phyloP scores from a whole-genome alignment of 148 eudicot species.

The Nepenthes mirabilis region DNA sequence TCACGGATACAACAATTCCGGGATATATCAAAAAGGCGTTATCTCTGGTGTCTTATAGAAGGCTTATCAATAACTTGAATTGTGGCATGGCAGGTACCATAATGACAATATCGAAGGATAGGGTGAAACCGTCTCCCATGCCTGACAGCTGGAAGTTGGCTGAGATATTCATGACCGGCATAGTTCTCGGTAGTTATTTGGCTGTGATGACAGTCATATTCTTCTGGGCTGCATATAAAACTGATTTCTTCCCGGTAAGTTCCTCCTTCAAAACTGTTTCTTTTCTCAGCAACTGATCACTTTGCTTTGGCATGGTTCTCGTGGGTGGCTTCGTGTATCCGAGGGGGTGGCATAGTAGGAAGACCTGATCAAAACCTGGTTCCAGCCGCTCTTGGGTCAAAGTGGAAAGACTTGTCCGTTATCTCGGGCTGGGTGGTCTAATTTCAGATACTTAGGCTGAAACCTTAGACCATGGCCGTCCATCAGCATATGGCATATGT shows the following conservation, averaged over 20 bases:
- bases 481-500: too few relatives aligned
- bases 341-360: too few relatives aligned
- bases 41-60: neutral
- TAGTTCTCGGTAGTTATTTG: conserved; percentile 47
- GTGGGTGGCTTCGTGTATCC: neutral
- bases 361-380: too few relatives aligned
- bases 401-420: too few relatives aligned
- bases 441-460: too few relatives aligned
- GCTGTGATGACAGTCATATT: conserved; percentile 63
- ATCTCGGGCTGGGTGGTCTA: too few relatives aligned
- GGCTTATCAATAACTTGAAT: neutral
- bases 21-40: neutral
- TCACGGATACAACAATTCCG: too few relatives aligned
- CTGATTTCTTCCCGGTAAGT: conserved; percentile 51
- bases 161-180: conserved; percentile 48
- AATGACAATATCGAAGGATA: conserved; percentile 64
- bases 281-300: neutral
- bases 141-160: conserved; percentile 61
- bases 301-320: neutral
- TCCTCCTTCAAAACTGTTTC: neutral
- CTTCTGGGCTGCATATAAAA: conserved; percentile 64
- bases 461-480: too few relatives aligned
- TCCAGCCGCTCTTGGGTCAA: too few relatives aligned
- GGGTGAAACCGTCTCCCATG: conserved; percentile 58
- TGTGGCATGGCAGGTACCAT: conserved; percentile 33